These are phyloP conservation scores for Effrenium voratum DNA, from an alignment of 73 alveolate genomes.

Conservation along the genomic window DNA sequence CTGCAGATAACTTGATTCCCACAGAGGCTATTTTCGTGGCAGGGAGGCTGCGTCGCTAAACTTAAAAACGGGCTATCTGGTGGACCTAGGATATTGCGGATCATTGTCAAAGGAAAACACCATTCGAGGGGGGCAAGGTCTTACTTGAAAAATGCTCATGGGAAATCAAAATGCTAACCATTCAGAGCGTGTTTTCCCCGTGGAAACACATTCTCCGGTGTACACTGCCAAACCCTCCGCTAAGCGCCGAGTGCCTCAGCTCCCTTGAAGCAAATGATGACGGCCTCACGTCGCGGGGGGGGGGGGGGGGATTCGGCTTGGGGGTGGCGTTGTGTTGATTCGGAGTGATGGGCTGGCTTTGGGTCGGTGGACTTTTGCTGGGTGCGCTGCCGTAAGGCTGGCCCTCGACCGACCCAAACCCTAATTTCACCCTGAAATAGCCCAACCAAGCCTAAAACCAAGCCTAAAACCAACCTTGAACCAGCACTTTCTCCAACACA, in stretches of 20 bases:
- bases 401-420: too few relatives aligned
- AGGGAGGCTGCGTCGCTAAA: neutral
- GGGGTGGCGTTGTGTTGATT: too few relatives aligned
- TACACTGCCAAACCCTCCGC: neutral
- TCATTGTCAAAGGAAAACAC: neutral
- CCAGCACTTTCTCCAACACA: too few relatives aligned
- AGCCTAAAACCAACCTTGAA: too few relatives aligned
- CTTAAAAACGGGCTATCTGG: neutral
- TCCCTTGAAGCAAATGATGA: constrained; percentile 63
- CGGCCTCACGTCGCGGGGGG: too few relatives aligned
- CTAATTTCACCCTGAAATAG: too few relatives aligned
- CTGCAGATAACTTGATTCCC: neutral
- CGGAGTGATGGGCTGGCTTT: too few relatives aligned
- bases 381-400: too few relatives aligned
- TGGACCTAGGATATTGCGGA: neutral
- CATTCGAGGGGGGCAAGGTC: neutral
- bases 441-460: too few relatives aligned
- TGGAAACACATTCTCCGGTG: neutral
- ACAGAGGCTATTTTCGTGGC: neutral
- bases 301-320: too few relatives aligned
- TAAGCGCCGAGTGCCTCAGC: neutral
- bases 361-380: too few relatives aligned
- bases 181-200: neutral
- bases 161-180: neutral
- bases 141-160: neutral